phyloP scores from a whole-genome alignment of 805 yeast genomes.

The Myxozyma neotropica region DNA sequence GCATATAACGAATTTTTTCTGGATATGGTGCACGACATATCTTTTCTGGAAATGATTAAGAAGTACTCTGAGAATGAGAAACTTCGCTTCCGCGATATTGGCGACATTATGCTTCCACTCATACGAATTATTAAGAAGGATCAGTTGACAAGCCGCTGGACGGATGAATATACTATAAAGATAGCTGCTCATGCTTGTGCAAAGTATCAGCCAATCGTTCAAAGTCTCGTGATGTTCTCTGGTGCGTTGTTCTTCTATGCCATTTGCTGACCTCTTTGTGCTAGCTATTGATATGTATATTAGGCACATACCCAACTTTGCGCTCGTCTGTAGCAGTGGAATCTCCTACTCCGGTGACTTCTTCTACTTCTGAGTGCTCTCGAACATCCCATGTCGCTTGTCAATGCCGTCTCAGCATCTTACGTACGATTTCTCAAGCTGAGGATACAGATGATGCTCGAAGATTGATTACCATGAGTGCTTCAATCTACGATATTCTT shows the following conservation, averaged over 20 bases:
- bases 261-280: neutral
- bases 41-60: neutral
- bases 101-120: neutral
- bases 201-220: neutral
- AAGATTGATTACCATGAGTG: constrained; percentile 1
- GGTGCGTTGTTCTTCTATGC: neutral
- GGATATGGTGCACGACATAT: constrained; percentile 2
- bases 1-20: neutral
- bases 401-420: constrained; percentile 4
- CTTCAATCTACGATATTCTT: neutral
- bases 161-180: neutral
- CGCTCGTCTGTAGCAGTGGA: neutral
- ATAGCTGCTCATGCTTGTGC: neutral
- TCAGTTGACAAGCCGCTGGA: constrained; percentile 7
- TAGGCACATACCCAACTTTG: neutral
- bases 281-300: neutral
- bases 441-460: neutral
- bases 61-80: neutral
- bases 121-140: neutral
- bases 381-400: neutral
- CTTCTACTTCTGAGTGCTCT: neutral
- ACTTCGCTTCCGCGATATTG: neutral
- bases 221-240: neutral
- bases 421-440: neutral
- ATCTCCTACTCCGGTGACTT: neutral